Evolutionary conservation across 768 basidiomycete genomes (phyloP).

Genomic region (Leccinum sublutescens): DNA sequence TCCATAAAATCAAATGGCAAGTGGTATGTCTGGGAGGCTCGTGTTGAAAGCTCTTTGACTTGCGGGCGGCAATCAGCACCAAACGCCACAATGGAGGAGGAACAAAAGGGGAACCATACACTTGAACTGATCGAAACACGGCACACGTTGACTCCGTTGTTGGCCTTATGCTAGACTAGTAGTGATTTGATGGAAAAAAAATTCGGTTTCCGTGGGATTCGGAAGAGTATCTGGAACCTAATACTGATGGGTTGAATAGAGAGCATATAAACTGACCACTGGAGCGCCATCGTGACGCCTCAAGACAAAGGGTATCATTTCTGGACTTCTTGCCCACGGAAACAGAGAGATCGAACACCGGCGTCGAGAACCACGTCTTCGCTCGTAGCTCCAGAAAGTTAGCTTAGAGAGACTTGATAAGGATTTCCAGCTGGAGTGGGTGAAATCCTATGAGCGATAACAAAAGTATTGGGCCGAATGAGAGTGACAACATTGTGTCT

Average conservation of each 20-base stretch:
- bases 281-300: not conserved
- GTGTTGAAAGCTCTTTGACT: not conserved
- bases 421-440: too few relatives aligned
- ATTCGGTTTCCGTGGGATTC: not conserved
- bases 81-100: conserved; percentile 6
- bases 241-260: not conserved
- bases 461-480: too few relatives aligned
- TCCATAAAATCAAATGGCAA: conserved; percentile 6
- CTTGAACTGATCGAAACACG: not conserved
- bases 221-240: not conserved
- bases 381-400: too few relatives aligned
- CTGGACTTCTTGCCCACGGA: too few relatives aligned
- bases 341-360: not conserved
- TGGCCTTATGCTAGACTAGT: not conserved
- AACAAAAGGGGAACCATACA: not conserved
- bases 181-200: not conserved
- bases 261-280: not conserved
- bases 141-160: not conserved
- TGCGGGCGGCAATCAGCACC: not conserved
- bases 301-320: not conserved
- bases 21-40: not conserved
- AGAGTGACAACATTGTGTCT: too few relatives aligned
- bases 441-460: too few relatives aligned
- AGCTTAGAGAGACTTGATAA: too few relatives aligned
- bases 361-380: not conserved